phyloP scores from a whole-genome alignment of 768 basidiomycete genomes.

The Astraeus odoratus region DNA sequence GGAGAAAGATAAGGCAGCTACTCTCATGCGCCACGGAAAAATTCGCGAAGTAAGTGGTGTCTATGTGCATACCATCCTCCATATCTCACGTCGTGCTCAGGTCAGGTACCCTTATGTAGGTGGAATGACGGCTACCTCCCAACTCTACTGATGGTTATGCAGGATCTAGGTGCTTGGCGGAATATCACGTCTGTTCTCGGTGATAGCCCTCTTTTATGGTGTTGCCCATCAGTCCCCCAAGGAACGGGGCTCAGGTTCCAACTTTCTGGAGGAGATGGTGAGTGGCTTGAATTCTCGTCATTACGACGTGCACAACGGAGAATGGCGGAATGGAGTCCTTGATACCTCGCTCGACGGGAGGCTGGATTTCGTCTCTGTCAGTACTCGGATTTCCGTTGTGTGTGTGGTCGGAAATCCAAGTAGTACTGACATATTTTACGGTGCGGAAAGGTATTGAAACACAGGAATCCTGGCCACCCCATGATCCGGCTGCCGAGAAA shows the following conservation, averaged over 20 bases:
- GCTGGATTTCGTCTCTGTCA: conserved; percentile 3
- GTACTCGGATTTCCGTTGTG: conserved; percentile 3
- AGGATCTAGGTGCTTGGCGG: conserved; percentile 72
- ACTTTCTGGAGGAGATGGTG: conserved; percentile 64
- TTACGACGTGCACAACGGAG: conserved; percentile 9
- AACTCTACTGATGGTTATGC: conserved; percentile 9
- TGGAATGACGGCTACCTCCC: background rate
- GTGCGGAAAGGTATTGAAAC: conserved; percentile 27
- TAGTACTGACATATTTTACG: background rate
- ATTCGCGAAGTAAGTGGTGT: conserved; percentile 57
- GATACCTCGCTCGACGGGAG: no score
- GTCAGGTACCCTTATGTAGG: conserved; percentile 91
- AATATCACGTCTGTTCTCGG: conserved; percentile 83
- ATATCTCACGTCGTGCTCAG: conserved; percentile 28
- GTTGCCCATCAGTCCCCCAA: conserved; percentile 60
- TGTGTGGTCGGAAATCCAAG: background rate
- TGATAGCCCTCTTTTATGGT: conserved; percentile 69
- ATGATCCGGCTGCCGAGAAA: conserved; percentile 43
- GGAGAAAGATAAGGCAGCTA: conserved; percentile 95
- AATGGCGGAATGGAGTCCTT: no score
- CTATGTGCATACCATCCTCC: background rate
- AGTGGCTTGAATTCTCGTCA: conserved; percentile 49
- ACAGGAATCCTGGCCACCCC: conserved; percentile 63
- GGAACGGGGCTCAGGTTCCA: conserved; percentile 78
- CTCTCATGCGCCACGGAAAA: conserved; percentile 76